A percentile compares a stretch with the other conserved stretches of the same genome.
Evolutionary conservation across 2,329 filamentous ascomycete genomes (phyloP).

Genomic region (Neofusicoccum cordaticola): DNA sequence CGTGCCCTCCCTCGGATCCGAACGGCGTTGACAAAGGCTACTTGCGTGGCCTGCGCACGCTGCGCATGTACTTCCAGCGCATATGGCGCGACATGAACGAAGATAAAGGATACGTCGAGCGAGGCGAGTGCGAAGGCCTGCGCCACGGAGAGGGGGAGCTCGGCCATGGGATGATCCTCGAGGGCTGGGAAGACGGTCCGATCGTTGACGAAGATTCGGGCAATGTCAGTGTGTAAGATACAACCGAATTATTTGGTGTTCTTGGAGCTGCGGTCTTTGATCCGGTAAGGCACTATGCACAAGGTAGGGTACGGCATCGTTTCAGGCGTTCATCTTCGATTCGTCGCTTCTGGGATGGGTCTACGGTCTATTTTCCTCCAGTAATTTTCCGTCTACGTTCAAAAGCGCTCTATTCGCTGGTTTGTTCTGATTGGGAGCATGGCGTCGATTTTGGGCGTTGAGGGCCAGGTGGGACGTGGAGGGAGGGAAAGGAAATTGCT

Average conservation of each 20-base stretch:
- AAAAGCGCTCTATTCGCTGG: slow-evolving; percentile 9
- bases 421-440: background rate
- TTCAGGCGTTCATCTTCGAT: background rate
- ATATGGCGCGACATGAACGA: slow-evolving; percentile 74
- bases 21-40: slow-evolving; percentile 84
- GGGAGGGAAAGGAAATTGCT: slow-evolving; percentile 11
- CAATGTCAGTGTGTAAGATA: slow-evolving; percentile 35
- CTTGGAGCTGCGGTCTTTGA: slow-evolving; percentile 9
- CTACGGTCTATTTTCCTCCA: background rate
- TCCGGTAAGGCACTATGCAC: background rate
- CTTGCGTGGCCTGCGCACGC: slow-evolving; percentile 73
- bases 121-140: slow-evolving; percentile 42
- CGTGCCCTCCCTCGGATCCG: slow-evolving; percentile 79
- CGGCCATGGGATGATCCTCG: slow-evolving; percentile 31
- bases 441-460: background rate
- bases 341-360: background rate
- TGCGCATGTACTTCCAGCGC: slow-evolving; percentile 79
- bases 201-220: slow-evolving; percentile 33
- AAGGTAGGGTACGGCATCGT: slow-evolving; percentile 10
- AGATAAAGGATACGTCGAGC: slow-evolving; percentile 41
- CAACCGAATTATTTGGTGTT: slow-evolving; percentile 8
- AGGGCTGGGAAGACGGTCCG: slow-evolving; percentile 34
- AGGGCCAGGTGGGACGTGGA: background rate
- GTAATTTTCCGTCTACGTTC: background rate
- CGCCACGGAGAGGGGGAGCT: slow-evolving; percentile 27